Evolutionary conservation across 805 yeast species (phyloP), one percentile per base, ranked within the genome.

Genomic region (Priceomyces melissophilus): DNA sequence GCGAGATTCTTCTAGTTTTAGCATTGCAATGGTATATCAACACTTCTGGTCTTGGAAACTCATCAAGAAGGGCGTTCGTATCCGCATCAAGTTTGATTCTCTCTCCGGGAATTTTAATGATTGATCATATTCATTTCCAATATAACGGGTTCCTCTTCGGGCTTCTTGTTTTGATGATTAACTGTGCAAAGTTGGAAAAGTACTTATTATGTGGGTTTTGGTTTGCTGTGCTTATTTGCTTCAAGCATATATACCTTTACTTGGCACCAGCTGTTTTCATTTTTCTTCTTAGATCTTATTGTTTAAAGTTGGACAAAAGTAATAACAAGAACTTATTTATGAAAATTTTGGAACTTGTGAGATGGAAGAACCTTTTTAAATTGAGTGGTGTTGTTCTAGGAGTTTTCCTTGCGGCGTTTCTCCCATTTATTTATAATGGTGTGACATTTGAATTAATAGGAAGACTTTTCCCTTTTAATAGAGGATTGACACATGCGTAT

Each of bases 71-170:
- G 35, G 75, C 84, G 17, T 83, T 80, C 62, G 91, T 88, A 3
- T 79, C 84, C 31, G 91, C 95, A 0, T 78, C 89, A 12, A 83
- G 96, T 26, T 73, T 93, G 17, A 86, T 82, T 3, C 67, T 93
- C 11, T 84, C 95, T 0, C 99, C 99, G 0, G 97, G 96, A 0
- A 70, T 95, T 50, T 67, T 93, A 47, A 80, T 93, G 15, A 82
- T 93, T 38, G 99, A 93, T 60, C 97, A 91, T 60, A 87, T 93
- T 27, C 99, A 93, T 60, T 93, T 93, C 71, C 99, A 93, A 67
- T 93, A 93, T 62, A 93, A 93, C 61, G 96, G 96, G 3, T 84
- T 90, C 76, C 71, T 93, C 71, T 89, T 86, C 61, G 97, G 96
- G 0, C 69, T 93, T 27, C 64, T 93, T 38, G 74, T 91, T 25